Evolutionary conservation across 805 yeast genomes (phyloP), one percentile per base, ranked within the genome.

Genomic region (Ogataea corticis): DNA sequence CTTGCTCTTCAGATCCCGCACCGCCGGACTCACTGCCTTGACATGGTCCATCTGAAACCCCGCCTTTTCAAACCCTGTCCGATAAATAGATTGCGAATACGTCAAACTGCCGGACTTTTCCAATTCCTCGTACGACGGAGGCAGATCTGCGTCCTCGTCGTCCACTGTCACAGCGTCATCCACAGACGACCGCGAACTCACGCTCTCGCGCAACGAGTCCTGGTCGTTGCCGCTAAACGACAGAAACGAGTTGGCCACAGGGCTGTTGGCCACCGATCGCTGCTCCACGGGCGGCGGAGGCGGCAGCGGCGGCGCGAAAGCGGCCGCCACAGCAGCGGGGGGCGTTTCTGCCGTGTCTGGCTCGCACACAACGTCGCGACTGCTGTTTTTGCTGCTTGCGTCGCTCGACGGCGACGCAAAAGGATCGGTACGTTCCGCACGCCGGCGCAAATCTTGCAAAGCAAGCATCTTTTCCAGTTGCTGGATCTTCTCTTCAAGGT

Each of bases 61-160:
- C 1, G 69, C 69, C 46, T 65, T 65, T 47, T 65, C 69, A 46
- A 65, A 65, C 7, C 68, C 68, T 2, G 68, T 61, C 23, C 68
- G 50, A 45, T 65, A 65, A 41, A 65, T 65, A 4, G 69, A 65
- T 43, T 55, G 50, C 7, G 67, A 57, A 37, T 65, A 65, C 4
- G 66, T 62, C 35, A 65, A 46, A 13, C 55, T 51, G n/a, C 68
- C 68, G 0, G 66, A 58, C 32, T 62, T 58, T 42, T 64, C 69
- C 7, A 65, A 38, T 40, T 65, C 69, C 44, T 62, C 67, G 39
- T 62, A 63, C 1, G 66, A 61, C 5, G 67, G 67, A n/a, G 40
- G 40, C 3, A 62, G 64, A 27, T 55, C 59, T 7, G 47, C 56
- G 9, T 48, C 54, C 1, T 33, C 48, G 0, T 39, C 52, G 0